phyloP scores from a whole-genome alignment of 352 stramenopile species.

The Bremia lactucae region DNA sequence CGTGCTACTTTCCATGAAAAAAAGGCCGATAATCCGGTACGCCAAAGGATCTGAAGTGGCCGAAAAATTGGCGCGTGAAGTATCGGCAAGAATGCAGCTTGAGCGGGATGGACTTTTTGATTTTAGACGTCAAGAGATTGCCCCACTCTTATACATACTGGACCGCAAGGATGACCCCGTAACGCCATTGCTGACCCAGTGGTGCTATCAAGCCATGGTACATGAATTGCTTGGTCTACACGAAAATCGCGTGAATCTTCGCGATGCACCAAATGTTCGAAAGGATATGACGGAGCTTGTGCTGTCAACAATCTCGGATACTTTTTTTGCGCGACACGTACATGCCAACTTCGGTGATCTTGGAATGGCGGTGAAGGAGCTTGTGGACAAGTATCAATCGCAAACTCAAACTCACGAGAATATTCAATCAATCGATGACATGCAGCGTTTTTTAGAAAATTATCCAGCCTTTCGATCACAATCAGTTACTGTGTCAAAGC shows the following conservation, averaged over 20 bases:
- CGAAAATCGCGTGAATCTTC: conserved; percentile 96
- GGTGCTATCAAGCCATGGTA: conserved; percentile 98
- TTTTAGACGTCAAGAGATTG: conserved; percentile 84
- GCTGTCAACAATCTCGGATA: conserved; percentile 90
- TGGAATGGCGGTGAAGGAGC: conserved; percentile 90
- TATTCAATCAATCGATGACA: conserved; percentile 93
- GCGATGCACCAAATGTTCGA: conserved; percentile 87
- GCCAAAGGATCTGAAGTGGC: conserved; percentile 88
- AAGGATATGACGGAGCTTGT: conserved; percentile 98
- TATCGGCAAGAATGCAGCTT: conserved; percentile 89
- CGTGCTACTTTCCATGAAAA: conserved; percentile 93
- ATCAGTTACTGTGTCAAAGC: conserved; percentile 96
- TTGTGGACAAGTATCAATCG: conserved; percentile 86
- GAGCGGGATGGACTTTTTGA: conserved; percentile 96
- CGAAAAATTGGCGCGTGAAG: conserved; percentile 89
- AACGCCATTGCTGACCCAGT: conserved; percentile 96
- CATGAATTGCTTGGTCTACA: conserved; percentile 97
- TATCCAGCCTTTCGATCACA: conserved; percentile 94
- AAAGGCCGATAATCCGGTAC: conserved; percentile 94
- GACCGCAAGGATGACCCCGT: conserved; percentile 98
- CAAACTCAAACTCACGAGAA: conserved; percentile 80
- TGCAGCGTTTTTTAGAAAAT: conserved; percentile 98
- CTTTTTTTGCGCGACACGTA: conserved; percentile 95
- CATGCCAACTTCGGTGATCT: conserved; percentile 98
- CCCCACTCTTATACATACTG: conserved; percentile 89